A percentile compares a stretch with the other conserved stretches of the same genome.
phyloP scores from a whole-genome alignment of 306 rosid species.

The Vigna hirtella region DNA sequence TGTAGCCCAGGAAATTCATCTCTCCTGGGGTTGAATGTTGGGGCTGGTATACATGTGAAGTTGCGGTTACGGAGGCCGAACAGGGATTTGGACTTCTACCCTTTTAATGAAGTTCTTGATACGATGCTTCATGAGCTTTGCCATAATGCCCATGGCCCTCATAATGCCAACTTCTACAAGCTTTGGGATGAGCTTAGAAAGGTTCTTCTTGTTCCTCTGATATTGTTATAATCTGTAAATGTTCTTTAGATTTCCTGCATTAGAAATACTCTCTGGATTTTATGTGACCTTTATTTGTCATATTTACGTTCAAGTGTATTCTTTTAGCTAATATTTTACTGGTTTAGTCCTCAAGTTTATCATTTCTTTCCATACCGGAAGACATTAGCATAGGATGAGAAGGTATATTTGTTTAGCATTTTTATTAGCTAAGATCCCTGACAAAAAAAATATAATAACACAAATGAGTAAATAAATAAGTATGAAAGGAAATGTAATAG shows the following conservation, averaged over 20 bases:
- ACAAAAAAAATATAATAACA: background rate
- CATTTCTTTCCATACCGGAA: too few species aligned
- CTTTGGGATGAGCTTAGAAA: constrained; percentile 96
- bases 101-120: constrained; percentile 78
- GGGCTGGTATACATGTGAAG: constrained; percentile 79
- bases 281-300: constrained; percentile 11
- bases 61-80: constrained; percentile 82
- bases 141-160: constrained; percentile 83
- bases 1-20: constrained; percentile 74
- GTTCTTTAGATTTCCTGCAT: constrained; percentile 25
- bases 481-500: constrained; percentile 19
- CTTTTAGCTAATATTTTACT: background rate
- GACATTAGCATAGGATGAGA: background rate
- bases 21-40: constrained; percentile 86
- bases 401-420: constrained; percentile 11
- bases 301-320: background rate
- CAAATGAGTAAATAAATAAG: background rate
- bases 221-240: constrained; percentile 4
- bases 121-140: constrained; percentile 99
- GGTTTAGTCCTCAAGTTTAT: constrained; percentile 25
- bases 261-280: constrained; percentile 9
- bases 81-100: constrained; percentile 72
- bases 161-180: constrained; percentile 85
- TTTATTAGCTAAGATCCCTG: constrained; percentile 24
- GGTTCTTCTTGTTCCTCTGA: constrained; percentile 51